A percentile compares a stretch with the other conserved stretches of the same genome.
Conservation (phyloP, 495 filamentous ascomycete species). For the Daldinia bambusicola region DNA sequence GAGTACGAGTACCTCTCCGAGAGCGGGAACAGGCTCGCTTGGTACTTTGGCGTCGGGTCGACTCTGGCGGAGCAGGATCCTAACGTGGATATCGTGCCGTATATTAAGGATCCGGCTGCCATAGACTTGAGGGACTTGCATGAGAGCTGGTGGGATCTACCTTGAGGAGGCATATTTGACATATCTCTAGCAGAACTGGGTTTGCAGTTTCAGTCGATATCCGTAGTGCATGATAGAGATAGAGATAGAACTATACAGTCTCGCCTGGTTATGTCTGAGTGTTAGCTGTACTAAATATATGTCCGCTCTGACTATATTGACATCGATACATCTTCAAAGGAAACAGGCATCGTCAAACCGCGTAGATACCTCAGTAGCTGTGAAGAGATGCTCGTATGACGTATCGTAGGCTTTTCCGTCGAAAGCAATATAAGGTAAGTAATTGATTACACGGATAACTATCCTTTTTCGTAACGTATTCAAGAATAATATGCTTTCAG, state of each 20-base stretch:
- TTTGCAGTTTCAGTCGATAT: neutral
- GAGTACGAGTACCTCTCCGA: conserved; percentile 67
- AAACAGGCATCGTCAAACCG: no score
- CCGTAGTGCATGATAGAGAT: neutral
- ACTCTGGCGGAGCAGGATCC: conserved; percentile 54
- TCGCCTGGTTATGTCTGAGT: neutral
- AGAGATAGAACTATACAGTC: neutral
- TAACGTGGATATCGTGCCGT: conserved; percentile 53
- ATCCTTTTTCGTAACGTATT: no score
- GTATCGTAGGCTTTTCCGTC: no score
- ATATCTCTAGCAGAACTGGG: no score
- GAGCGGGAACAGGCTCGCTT: conserved; percentile 54
- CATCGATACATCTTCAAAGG: no score
- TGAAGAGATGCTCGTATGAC: no score
- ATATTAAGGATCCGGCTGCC: conserved; percentile 50
- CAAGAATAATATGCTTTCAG: no score
- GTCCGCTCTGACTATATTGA: no score
- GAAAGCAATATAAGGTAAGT: no score
- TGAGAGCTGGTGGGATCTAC: conserved; percentile 56
- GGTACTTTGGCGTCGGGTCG: conserved; percentile 59
- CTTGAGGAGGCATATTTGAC: neutral
- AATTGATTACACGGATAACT: no score
- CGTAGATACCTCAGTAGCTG: no score
- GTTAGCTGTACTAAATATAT: no score
- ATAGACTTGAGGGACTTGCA: conserved; percentile 54